phyloP scores from a whole-genome alignment of 148 eudicot genomes.

The Rheum nobile region DNA sequence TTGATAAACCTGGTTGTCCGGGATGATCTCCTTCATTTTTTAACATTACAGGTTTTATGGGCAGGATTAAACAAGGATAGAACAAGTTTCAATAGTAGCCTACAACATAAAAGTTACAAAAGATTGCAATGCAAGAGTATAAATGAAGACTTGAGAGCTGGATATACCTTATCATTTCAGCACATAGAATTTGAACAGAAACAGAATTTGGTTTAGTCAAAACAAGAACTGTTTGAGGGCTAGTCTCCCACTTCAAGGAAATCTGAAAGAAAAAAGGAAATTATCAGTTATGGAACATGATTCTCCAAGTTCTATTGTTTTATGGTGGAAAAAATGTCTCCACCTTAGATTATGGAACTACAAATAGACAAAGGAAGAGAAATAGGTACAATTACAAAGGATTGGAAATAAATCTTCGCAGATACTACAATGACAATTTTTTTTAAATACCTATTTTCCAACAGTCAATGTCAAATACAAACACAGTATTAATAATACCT shows the following conservation, averaged over 20 bases:
- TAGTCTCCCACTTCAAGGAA: slow-evolving; percentile 88
- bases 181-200: slow-evolving; percentile 64
- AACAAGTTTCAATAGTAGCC: not conserved
- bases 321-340: not conserved
- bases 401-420: not conserved
- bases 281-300: not conserved
- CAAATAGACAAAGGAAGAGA: not conserved
- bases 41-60: not conserved
- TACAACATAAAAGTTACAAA: not conserved
- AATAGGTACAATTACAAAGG: not conserved
- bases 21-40: not conserved
- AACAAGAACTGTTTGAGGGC: slow-evolving; percentile 77
- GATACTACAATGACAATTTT: not conserved
- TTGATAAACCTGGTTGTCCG: not conserved
- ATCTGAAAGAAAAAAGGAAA: slow-evolving; percentile 41
- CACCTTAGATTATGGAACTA: not conserved
- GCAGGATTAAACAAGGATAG: not conserved
- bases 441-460: not conserved
- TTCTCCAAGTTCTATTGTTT: not conserved
- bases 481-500: slow-evolving; percentile 37
- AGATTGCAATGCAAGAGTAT: not conserved
- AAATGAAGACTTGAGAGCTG: not conserved
- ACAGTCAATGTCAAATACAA: not conserved
- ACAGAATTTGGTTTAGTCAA: slow-evolving; percentile 91
- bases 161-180: slow-evolving; percentile 73